Conservation (phyloP, 2,329 filamentous ascomycete species). For the Alternaria triticimaculans region DNA sequence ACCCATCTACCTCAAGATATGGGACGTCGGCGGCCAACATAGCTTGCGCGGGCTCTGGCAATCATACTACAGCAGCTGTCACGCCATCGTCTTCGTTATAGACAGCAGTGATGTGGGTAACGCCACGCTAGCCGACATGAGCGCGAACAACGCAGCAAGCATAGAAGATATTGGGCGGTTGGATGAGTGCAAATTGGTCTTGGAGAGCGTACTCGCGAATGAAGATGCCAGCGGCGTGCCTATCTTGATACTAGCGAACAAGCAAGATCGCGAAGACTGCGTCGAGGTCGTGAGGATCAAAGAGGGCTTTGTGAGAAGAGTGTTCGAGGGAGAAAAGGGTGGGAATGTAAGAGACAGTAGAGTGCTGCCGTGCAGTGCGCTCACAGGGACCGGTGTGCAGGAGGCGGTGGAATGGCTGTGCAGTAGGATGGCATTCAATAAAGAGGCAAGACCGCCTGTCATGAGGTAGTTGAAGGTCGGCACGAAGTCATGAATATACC, state of each 20-base stretch:
- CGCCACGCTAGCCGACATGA: slow-evolving; percentile 67
- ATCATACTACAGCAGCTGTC: slow-evolving; percentile 90
- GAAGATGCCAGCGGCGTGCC: slow-evolving; percentile 91
- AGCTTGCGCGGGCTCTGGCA: slow-evolving; percentile 91
- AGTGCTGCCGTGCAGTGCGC: slow-evolving; percentile 88
- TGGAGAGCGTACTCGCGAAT: slow-evolving; percentile 88
- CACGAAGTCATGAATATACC: slow-evolving; percentile 9
- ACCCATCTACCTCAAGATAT: slow-evolving; percentile 97
- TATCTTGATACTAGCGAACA: slow-evolving; percentile 91
- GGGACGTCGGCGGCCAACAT: slow-evolving; percentile 96
- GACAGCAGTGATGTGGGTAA: slow-evolving; percentile 94
- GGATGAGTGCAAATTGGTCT: slow-evolving; percentile 85
- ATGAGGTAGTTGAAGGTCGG: slow-evolving; percentile 69
- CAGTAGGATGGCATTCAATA: slow-evolving; percentile 94
- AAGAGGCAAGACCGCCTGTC: slow-evolving; percentile 86
- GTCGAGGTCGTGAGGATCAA: slow-evolving; percentile 98
- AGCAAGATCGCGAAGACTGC: slow-evolving; percentile 96
- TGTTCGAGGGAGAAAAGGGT: slow-evolving; percentile 93
- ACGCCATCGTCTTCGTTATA: slow-evolving; percentile 97
- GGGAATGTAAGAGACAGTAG: slow-evolving; percentile 85
- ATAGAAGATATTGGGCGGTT: slow-evolving; percentile 63
- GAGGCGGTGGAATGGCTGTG: slow-evolving; percentile 98
- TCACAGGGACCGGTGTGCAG: slow-evolving; percentile 81
- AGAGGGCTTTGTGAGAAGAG: slow-evolving; percentile 91
- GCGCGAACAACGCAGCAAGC: slow-evolving; percentile 39